Base-by-base conservation (phyloP, 2,329 filamentous ascomycete species). In the Aquanectria penicillioides region DNA sequence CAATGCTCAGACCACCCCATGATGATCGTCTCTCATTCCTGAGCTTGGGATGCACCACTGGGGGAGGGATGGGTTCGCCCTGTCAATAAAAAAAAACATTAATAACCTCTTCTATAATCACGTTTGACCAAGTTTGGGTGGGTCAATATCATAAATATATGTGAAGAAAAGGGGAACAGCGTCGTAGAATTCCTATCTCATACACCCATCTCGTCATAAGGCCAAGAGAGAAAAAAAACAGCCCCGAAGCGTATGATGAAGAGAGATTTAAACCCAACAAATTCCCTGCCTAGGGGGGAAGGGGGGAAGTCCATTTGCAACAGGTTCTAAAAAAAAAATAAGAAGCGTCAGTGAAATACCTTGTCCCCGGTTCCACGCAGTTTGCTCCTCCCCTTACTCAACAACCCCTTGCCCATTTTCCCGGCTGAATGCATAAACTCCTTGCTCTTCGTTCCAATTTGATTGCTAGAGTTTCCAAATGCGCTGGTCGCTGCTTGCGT, bases 361-460 rank as follows among this genome's bases (percentile, higher is more conserved):
- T 96, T 96, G 77, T 95, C 92, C 72, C 88, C 87, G 64, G 85
- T 86, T 73, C 83, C 85, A 62, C 84, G 81, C 74, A 97, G 88
- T 77, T 92, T 94, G 78, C 86, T 94, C 79, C 91, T 94, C 67
- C 94, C 92, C 79, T 97, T 97, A 65, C 91, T 93, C 75, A 97
- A 89, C 64, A 97, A 77, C 49, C 94, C 94, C 80, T 97, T 97
- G 44, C 94, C 93, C 57, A 93, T 92, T 73, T 92, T 93, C 50
- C 92, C 93, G 52, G 94, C 94, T 18, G 90, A 89, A 65, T 95
- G 91, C 72, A 97, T 83, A 23, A 97, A 80, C 69, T 96, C 93
- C 79, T 97, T 97, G 74, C 94, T 89, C 80, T 94, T 94, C 33
- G 89, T 85, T 67, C 92, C 90, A 73, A 94, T 86, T 70, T 90